phyloP scores from a whole-genome alignment of 495 filamentous ascomycete genomes.

The Penicilliopsis zonata region DNA sequence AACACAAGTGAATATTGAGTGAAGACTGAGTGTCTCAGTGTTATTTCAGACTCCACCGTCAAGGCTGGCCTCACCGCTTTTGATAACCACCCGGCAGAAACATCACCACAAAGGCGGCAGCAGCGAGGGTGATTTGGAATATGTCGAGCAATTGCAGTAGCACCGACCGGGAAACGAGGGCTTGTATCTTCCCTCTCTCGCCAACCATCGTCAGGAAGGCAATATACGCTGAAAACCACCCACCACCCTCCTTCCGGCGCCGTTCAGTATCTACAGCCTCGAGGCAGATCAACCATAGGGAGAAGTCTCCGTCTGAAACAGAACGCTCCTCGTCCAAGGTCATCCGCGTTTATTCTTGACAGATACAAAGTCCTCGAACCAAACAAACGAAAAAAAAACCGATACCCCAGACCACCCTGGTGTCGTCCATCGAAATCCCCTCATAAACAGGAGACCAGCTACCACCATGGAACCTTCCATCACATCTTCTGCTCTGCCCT shows the following conservation, averaged over 20 bases:
- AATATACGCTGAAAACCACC: not conserved
- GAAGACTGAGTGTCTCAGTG: constrained; percentile 9
- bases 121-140: not conserved
- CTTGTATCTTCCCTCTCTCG: not conserved
- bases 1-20: too few relatives aligned
- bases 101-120: constrained; percentile 1
- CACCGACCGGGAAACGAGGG: not conserved
- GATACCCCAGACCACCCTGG: not conserved
- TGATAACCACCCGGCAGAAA: constrained; percentile 13
- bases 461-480: constrained; percentile 19
- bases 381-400: not conserved
- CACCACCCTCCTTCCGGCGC: too few relatives aligned
- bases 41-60: constrained; percentile 7
- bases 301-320: not conserved
- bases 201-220: not conserved
- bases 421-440: not conserved
- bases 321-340: not conserved
- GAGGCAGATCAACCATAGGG: not conserved
- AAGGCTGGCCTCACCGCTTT: constrained; percentile 14
- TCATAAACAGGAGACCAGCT: not conserved
- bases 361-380: too few relatives aligned
- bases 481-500: constrained; percentile 12
- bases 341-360: not conserved
- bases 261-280: too few relatives aligned
- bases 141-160: not conserved